Percentiles rank a stretch among this genome's conserved stretches.
Evolutionary conservation across 768 basidiomycete genomes (phyloP).

Genomic region (Cubamyces lactineus): DNA sequence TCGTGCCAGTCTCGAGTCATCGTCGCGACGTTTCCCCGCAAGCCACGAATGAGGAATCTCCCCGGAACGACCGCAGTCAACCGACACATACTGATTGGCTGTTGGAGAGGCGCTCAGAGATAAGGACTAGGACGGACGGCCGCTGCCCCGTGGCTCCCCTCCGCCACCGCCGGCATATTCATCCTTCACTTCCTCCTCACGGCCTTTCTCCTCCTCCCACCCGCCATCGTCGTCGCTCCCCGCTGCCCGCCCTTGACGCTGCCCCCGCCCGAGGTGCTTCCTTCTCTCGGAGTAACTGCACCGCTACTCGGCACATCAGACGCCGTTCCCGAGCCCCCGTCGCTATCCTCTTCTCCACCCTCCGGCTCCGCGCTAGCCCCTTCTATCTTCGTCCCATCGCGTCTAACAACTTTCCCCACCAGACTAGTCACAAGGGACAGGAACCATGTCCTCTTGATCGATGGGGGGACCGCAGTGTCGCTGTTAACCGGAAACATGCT

Average conservation of each 20-base stretch:
- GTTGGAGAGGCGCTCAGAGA: constrained; percentile 1
- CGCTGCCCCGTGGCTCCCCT: neutral
- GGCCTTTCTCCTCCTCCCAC: constrained; percentile 66
- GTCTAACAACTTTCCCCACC: constrained; percentile 24
- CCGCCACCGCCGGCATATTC: too few species aligned
- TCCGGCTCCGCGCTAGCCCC: constrained; percentile 23
- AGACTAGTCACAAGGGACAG: constrained; percentile 47
- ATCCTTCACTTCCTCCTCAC: constrained; percentile 49
- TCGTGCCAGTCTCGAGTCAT: constrained; percentile 9
- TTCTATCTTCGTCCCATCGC: constrained; percentile 19
- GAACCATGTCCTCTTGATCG: constrained; percentile 72
- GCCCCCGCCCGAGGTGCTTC: constrained; percentile 27
- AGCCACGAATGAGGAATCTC: constrained; percentile 6
- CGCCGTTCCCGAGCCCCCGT: constrained; percentile 45
- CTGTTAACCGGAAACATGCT: constrained; percentile 60
- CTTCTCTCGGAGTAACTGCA: constrained; percentile 39
- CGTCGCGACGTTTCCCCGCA: constrained; percentile 13
- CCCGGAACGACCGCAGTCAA: constrained; percentile 14
- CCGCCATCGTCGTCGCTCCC: constrained; percentile 52
- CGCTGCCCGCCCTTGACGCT: constrained; percentile 32
- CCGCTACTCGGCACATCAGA: constrained; percentile 52
- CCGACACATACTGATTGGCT: constrained; percentile 10
- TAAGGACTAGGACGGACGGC: constrained; percentile 13
- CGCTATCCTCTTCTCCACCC: constrained; percentile 36
- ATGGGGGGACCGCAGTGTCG: constrained; percentile 59